Conservation (phyloP, 192 early-diverging fungal species). For the Endogone sp. region DNA sequence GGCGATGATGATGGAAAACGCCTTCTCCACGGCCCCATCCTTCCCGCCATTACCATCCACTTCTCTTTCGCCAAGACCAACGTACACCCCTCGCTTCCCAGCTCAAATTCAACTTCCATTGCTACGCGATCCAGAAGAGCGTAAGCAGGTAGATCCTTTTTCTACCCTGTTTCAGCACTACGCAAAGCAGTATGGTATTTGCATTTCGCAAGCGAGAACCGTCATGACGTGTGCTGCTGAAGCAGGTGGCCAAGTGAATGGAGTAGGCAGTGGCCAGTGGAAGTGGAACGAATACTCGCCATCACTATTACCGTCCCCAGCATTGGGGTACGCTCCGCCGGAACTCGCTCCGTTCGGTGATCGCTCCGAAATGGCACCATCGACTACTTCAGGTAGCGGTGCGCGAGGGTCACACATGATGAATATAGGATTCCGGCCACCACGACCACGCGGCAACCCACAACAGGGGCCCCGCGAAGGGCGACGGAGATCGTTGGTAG, state of each 20-base stretch:
- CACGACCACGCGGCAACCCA: background rate
- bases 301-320: background rate
- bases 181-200: background rate
- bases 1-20: background rate
- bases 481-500: background rate
- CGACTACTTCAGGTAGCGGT: no score
- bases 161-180: background rate
- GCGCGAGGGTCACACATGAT: background rate
- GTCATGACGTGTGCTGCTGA: background rate
- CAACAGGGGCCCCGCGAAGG: background rate
- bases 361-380: no score
- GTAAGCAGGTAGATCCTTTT: background rate
- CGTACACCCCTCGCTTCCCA: background rate
- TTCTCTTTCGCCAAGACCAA: background rate
- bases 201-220: background rate
- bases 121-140: background rate
- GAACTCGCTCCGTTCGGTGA: no score
- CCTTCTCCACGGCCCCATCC: background rate
- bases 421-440: background rate
- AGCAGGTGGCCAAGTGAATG: background rate
- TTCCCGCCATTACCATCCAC: background rate
- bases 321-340: background rate
- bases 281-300: background rate
- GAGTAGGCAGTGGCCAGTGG: background rate
- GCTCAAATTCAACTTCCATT: background rate